Base-by-base conservation (phyloP, 2,329 filamentous ascomycete species). In the Xylaria sp. region DNA sequence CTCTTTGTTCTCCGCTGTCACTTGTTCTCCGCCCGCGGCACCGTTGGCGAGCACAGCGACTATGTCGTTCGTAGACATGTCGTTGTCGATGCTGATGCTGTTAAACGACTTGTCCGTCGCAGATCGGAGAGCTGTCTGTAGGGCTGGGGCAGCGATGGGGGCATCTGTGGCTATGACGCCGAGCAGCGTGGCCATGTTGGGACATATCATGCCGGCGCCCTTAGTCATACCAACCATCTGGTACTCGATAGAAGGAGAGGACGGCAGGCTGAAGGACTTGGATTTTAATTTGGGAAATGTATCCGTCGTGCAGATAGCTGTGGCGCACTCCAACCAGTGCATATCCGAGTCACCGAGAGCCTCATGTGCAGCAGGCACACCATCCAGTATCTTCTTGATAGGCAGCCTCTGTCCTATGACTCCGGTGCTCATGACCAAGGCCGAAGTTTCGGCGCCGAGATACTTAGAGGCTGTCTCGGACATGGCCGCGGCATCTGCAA, bases 121-220 rank as follows among this genome's bases (percentile, higher is more conserved):
- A 74, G 89, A 85, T 68, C 86, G 89, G 54, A 98, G 90, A 15
- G 96, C 86, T 0, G 86, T 81, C 58, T 90, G 88, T 68, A 98
- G 88, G 10, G 91, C 86, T 0, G 82, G 78, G 3, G 92, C 85
- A 0, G 89, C 86, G 76, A 98, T 88, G 37, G 94, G 92, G 0
- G 92, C 95, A 76, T 99, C 96, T 15, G 96, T 99, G 77, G 93
- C 94, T 77, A 98, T 88, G 70, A 98, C 92, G 63, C 93, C 94
- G 44, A 99, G 89, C 41, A 98, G 88, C 0, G 96, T 99, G 37
- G 94, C 96, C 94, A 99, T 97, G 84, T 99, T 98, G 57, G 96
- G 96, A 79, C 98, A 94, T 80, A 99, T 97, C 96, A 99, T 99
- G 78, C 96, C 96, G 5, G 96, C 96, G 66, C 96, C 96, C 84